Percentiles rank a stretch among this genome's conserved stretches.
These are phyloP conservation scores for Begonia loranthoides DNA, from an alignment of 306 rosid genomes.

Conservation along the genomic window DNA sequence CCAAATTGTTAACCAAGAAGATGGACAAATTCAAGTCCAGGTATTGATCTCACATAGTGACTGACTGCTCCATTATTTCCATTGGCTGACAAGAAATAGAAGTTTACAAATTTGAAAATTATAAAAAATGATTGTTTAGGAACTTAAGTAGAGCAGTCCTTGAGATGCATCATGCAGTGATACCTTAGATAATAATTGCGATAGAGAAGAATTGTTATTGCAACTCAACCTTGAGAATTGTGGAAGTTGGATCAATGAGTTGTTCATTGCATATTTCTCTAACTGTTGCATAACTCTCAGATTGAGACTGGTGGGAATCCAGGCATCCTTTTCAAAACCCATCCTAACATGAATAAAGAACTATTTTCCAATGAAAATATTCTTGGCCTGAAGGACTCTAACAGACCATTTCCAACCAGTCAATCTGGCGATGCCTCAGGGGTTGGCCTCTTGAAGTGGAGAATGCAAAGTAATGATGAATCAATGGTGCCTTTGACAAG, in stretches of 20 bases:
- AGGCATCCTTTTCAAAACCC: constrained; percentile 83
- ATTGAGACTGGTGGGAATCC: constrained; percentile 79
- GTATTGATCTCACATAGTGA: constrained; percentile 14
- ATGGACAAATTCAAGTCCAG: constrained; percentile 89
- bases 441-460: constrained; percentile 92
- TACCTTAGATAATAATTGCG: too few species aligned
- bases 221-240: too few species aligned
- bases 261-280: too few species aligned
- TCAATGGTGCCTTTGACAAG: constrained; percentile 90
- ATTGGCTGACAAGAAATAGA: too few species aligned
- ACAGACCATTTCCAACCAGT: constrained; percentile 88
- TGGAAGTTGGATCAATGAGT: too few species aligned
- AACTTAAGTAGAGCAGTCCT: too few species aligned
- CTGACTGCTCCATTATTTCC: too few species aligned
- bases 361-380: constrained; percentile 62
- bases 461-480: constrained; percentile 93
- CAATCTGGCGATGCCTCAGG: constrained; percentile 73
- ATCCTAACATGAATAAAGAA: constrained; percentile 95
- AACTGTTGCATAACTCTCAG: constrained; percentile 25
- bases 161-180: too few species aligned
- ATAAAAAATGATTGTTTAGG: too few species aligned
- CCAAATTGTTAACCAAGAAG: constrained; percentile 93
- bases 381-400: constrained; percentile 85
- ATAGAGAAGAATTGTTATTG: too few species aligned
- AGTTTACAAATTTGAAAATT: too few species aligned